Percentiles rank a stretch among this genome's conserved stretches.
phyloP scores from a whole-genome alignment of 2,329 filamentous ascomycete species.

The Cryphonectria naterciae region DNA sequence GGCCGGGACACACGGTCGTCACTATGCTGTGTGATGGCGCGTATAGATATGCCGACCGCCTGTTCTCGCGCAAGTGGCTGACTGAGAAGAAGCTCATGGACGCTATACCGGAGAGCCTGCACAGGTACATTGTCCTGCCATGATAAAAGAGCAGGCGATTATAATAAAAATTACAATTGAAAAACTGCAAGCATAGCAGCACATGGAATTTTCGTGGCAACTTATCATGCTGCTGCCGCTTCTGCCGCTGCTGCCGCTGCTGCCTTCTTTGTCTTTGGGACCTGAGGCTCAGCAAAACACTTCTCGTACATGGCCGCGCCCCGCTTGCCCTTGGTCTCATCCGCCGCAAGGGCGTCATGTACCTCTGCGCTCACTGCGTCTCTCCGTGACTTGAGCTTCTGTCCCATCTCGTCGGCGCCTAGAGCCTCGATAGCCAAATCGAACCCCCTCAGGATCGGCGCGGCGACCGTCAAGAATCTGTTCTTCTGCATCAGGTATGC shows the following conservation, averaged over 20 bases:
- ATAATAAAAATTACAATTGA: slow-evolving; percentile 21
- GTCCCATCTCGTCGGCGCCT: slow-evolving; percentile 39
- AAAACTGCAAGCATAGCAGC: background rate
- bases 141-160: slow-evolving; percentile 43
- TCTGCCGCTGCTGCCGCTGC: background rate
- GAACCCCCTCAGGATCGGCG: slow-evolving; percentile 50
- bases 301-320: slow-evolving; percentile 38
- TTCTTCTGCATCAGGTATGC: slow-evolving; percentile 41
- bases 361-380: slow-evolving; percentile 35
- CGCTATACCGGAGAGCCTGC: slow-evolving; percentile 81
- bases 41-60: slow-evolving; percentile 92
- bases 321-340: slow-evolving; percentile 25
- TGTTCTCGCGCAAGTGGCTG: slow-evolving; percentile 93
- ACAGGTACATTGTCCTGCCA: slow-evolving; percentile 93
- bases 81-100: slow-evolving; percentile 79
- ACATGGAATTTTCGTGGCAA: slow-evolving; percentile 11
- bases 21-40: slow-evolving; percentile 94
- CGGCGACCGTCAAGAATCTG: slow-evolving; percentile 42
- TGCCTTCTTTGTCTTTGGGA: slow-evolving; percentile 13
- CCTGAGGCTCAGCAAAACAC: slow-evolving; percentile 35
- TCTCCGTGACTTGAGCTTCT: slow-evolving; percentile 38
- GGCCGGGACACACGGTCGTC: slow-evolving; percentile 86
- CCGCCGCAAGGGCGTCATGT: slow-evolving; percentile 30
- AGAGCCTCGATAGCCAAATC: slow-evolving; percentile 45
- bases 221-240: background rate